A percentile compares a stretch with the other conserved stretches of the same genome.
Conservation (phyloP, 2,329 filamentous ascomycete genomes). For the Cladosporium sp. region DNA sequence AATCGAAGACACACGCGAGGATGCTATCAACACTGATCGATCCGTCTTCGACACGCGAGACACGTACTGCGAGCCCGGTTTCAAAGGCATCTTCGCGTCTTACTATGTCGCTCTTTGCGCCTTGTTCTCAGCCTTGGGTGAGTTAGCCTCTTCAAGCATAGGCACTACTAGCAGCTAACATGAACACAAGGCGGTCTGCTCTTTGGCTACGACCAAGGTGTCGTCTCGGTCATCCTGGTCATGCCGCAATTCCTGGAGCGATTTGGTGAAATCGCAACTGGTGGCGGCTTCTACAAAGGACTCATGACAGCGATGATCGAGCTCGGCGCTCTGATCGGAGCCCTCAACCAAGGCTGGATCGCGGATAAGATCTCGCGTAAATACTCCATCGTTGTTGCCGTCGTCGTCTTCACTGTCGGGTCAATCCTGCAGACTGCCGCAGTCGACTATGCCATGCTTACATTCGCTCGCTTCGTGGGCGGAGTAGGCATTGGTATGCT, state of each 20-base stretch:
- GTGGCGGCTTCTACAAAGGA: conserved; percentile 34
- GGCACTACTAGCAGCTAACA: neutral
- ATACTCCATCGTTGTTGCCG: conserved; percentile 38
- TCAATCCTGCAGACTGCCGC: conserved; percentile 37
- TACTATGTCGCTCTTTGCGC: conserved; percentile 31
- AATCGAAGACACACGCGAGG: conserved; percentile 8
- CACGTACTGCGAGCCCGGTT: conserved; percentile 29
- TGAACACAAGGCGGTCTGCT: conserved; percentile 5
- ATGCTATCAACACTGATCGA: neutral
- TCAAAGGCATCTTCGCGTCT: conserved; percentile 37
- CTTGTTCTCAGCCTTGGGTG: conserved; percentile 7
- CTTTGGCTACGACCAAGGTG: conserved; percentile 33
- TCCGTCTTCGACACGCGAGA: conserved; percentile 5
- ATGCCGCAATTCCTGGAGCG: conserved; percentile 42
- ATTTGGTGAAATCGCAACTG: conserved; percentile 33
- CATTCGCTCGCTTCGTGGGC: conserved; percentile 29
- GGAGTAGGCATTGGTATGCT: conserved; percentile 32
- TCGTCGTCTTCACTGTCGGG: conserved; percentile 42
- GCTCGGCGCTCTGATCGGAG: conserved; percentile 37
- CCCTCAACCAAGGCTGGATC: conserved; percentile 31
- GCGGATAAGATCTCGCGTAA: conserved; percentile 43
- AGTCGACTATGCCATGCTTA: conserved; percentile 28
- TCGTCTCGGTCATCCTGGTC: conserved; percentile 39
- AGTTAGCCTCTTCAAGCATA: neutral
- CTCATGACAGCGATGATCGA: conserved; percentile 44